Conservation (phyloP, 1,139 yeast genomes). For the Petasospora fabianii region DNA sequence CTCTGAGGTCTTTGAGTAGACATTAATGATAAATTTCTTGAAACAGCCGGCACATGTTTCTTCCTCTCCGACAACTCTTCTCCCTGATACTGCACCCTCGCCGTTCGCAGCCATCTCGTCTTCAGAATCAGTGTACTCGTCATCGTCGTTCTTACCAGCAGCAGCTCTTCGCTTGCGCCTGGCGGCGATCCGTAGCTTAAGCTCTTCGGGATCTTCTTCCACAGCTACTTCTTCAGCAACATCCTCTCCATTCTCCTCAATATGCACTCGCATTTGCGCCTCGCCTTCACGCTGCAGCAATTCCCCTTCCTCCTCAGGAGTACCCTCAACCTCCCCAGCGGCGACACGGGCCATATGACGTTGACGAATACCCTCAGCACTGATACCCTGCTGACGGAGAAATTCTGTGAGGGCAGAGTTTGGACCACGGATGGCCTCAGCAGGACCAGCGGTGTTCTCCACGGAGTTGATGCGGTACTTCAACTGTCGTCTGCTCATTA, state of each 20-base stretch:
- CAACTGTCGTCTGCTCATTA: constrained; percentile 27
- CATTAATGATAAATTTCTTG: constrained; percentile 52
- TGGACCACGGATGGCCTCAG: constrained; percentile 62
- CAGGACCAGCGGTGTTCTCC: constrained; percentile 29
- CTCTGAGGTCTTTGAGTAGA: constrained; percentile 53
- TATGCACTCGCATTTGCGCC: neutral
- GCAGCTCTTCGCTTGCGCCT: constrained; percentile 30
- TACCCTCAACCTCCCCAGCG: constrained; percentile 23
- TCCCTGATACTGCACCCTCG: constrained; percentile 28
- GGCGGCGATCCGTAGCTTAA: constrained; percentile 42
- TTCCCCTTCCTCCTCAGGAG: constrained; percentile 16
- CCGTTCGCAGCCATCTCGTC: constrained; percentile 21
- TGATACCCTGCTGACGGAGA: constrained; percentile 80
- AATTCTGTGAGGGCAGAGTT: constrained; percentile 78
- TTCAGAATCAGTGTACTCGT: constrained; percentile 32
- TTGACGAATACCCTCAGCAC: constrained; percentile 69
- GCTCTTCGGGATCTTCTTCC: constrained; percentile 27
- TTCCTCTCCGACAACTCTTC: constrained; percentile 39
- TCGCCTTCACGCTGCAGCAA: constrained; percentile 1
- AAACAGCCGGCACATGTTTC: constrained; percentile 61
- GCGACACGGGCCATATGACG: constrained; percentile 44
- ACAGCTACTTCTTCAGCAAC: neutral
- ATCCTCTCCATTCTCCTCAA: constrained; percentile 14
- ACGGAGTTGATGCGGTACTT: constrained; percentile 18
- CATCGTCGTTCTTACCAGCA: constrained; percentile 33